Base-by-base conservation (phyloP, 1,284 basidiomycete species). In the Marasmius tenuissimus region DNA sequence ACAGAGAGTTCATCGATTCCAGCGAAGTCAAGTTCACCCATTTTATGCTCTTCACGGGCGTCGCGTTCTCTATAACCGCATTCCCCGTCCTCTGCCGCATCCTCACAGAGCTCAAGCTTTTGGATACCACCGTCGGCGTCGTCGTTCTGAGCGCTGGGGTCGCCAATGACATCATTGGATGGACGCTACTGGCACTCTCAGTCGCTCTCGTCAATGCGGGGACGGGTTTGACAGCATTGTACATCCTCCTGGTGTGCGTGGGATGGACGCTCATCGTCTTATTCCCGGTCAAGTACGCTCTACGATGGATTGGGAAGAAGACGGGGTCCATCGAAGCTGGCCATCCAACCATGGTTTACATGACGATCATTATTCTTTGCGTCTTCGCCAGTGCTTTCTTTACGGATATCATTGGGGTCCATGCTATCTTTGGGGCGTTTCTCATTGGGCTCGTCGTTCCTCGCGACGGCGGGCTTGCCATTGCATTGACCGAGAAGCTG, bases 31-130 rank as follows among this genome's bases (percentile, higher is more conserved):
- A 87, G 49, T 81, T 93, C 73, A 89, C 93, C 1, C 85, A 97
- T 72, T 98, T 98, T 75, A 86, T 98, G 82, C 87, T 99, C 48
- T 98, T 98, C 75, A 88, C 93, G 47, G 94, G 94, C 54, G 93
- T 97, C 16, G 90, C 95, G 0, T 94, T 89, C 77, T 90, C 91
- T 2, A 98, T 98, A 74, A 98, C 96, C 0, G 96, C 96, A 0
- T 97, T 97, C 73, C 93, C 91, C 0, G 96, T 99, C 4, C 84
- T 98, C 4, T 98, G 96, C 73, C 90, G 97, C 55, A 94, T 95
- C 67, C 78, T 95, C 55, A 89, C 90, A 0, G 88, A 90, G 69
- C 80, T 92, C 38, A 89, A 91, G 75, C 81, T 99, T 1, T 83
- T 98, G 60, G 92, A 97, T 65, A 97, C 95, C 7, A 92, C 89